Percentiles rank a stretch among this genome's conserved stretches.
These are phyloP conservation scores for Neostapfia colusana DNA, from an alignment of 176 grass and related monocot species.

Conservation along the genomic window DNA sequence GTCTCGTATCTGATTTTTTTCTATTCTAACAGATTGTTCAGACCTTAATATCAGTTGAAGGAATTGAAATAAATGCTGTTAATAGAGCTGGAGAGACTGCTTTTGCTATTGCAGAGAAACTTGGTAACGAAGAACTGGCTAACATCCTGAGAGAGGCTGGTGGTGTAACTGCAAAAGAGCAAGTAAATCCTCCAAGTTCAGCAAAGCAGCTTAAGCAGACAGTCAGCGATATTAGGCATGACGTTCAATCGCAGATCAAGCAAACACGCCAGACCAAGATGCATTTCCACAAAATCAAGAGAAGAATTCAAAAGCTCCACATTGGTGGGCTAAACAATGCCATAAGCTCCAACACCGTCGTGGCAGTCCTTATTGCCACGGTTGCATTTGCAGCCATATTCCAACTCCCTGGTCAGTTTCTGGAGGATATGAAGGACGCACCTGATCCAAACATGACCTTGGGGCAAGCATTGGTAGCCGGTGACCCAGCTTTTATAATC, in stretches of 20 bases:
- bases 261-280: constrained; percentile 88
- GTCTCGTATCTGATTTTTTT: constrained; percentile 30
- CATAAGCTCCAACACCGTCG: constrained; percentile 92
- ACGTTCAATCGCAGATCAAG: constrained; percentile 79
- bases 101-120: constrained; percentile 79
- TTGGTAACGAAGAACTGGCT: constrained; percentile 62
- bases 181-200: constrained; percentile 68
- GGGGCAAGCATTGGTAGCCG: constrained; percentile 76
- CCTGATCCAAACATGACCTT: constrained; percentile 26
- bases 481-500: constrained; percentile 74
- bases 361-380: constrained; percentile 91
- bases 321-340: constrained; percentile 92
- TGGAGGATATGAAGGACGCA: not conserved
- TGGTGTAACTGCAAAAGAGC: constrained; percentile 61
- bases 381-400: constrained; percentile 97
- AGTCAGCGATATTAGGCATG: constrained; percentile 92
- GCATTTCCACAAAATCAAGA: constrained; percentile 87
- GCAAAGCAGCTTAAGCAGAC: constrained; percentile 96
- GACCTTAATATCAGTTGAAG: constrained; percentile 64
- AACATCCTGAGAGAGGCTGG: constrained; percentile 61
- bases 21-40: constrained; percentile 64
- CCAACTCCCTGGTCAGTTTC: constrained; percentile 75
- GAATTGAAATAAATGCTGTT: constrained; percentile 77
- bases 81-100: constrained; percentile 93
- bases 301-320: constrained; percentile 79